Evolutionary conservation across 495 filamentous ascomycete genomes (phyloP).

Genomic region (Pseudoneurospora amorphoporcata): DNA sequence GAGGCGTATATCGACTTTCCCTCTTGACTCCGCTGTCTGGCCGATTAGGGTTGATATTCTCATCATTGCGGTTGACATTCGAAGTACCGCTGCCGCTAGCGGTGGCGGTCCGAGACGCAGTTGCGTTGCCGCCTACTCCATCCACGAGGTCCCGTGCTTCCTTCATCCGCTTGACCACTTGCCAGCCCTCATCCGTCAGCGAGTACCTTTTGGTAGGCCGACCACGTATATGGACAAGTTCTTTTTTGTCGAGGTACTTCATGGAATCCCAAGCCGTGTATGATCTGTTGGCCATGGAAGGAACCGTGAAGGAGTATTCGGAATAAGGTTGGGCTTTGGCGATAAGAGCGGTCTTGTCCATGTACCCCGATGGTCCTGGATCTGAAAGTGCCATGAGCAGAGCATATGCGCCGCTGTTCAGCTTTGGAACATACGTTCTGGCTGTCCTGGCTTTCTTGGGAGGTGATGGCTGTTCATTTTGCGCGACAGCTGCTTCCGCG

Average conservation of each 20-base stretch:
- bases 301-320: constrained; percentile 64
- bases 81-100: background rate
- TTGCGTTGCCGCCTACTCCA: background rate
- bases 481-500: constrained; percentile 15
- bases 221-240: constrained; percentile 62
- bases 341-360: constrained; percentile 62
- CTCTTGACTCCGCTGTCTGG: background rate
- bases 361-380: constrained; percentile 33
- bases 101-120: background rate
- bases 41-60: background rate
- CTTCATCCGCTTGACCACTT: constrained; percentile 59
- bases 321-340: constrained; percentile 62
- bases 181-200: constrained; percentile 71
- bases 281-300: constrained; percentile 54
- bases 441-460: constrained; percentile 55
- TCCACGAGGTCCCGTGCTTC: constrained; percentile 25
- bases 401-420: constrained; percentile 67
- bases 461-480: constrained; percentile 32
- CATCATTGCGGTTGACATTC: background rate
- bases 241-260: constrained; percentile 65
- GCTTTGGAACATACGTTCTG: constrained; percentile 61
- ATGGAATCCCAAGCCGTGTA: constrained; percentile 84
- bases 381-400: constrained; percentile 60
- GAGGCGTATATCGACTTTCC: background rate
- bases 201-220: constrained; percentile 57